Base-by-base conservation (phyloP, 768 basidiomycete genomes). In the Macrolepiota dolichaula region DNA sequence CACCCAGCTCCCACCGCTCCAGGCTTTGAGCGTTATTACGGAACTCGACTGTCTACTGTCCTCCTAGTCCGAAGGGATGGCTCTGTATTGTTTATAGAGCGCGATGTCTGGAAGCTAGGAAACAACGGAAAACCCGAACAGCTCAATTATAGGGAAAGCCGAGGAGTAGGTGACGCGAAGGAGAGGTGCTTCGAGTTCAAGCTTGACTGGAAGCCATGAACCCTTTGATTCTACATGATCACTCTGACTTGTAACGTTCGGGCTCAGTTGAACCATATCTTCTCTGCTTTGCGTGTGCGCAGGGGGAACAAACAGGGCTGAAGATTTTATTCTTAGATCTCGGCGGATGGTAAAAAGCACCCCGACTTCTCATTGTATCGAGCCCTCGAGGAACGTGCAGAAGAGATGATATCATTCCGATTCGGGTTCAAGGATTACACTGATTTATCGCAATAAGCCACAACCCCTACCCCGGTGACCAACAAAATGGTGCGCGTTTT, bases 41-140 rank as follows among this genome's bases (percentile, higher is more conserved):
- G 82, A 47, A 94, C 92, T 36, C 86, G 91, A 15, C 71, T 89
- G 55, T 83, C 91, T 46, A 92, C 88, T 2, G 83, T 91, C 42
- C 68, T 94, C 53, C 80, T 94, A 59, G 75, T 94, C 19, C 77
- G 78, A 59, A 81, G 79, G 62, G 77, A 78, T 55, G 87, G 89
- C 27, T 71, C 79, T 47, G 89, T 82, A 9, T 59, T 84, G 17
- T 92, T 91, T 66, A 75, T 88, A 49, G 92, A 94, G 71, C 75
- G 88, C 50, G 91, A 93, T 67, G 76, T 84, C 27, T 92, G 87
- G 87, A 70, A 68, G 55, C 66, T 83, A 56, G 72, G 65, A 35
- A 55, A 60, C 32, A 73, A 80, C 29, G 85, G 78, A 22, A 69
- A 67, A 62, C 74, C 76, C 5, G 66, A 54, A 38, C 44, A 44